Base-by-base conservation (phyloP, 75 land plant species). In the Cryptomeria japonica region DNA sequence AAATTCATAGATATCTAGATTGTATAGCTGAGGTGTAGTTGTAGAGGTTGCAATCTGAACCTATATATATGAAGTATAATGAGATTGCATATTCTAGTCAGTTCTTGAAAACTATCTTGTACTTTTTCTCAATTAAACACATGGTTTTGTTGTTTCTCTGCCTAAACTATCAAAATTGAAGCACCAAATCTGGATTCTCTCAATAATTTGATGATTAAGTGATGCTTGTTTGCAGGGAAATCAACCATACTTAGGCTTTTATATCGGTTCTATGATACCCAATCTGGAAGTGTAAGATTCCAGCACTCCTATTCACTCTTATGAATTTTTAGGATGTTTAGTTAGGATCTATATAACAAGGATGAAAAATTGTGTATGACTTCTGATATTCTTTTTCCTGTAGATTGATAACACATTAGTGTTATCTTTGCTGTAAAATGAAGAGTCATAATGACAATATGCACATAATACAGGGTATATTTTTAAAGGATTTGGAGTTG, bases 241-340 rank as follows among this genome's bases (percentile, higher is more conserved):
- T 95, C 98, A 15, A 95, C 98, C 8, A 91, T 95, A 87, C 89
- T 96, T 36, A 92, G 99, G 91, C 85, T 98, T 90, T 92, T 98
- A 41, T 98, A 93, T 93, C 92, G 99, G 86, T 95, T 98, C 86
- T 98, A 96, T 89, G 99, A 98, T 87, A 28, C 91, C 28, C 84
- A 97, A 80, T 90, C 94, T 86, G 99, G 98, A 93, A 78, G 41
- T 77, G 98, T 96, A 95, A 96, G 95, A 64, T 3, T 14, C 41
- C 13, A 53, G 80, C n/a, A 76, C 85, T 83, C 64, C 47, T 11
- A 14, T 36, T 53, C 9, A 19, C 36, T 85, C 78, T 28, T 84
- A 22, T 7, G 84, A 84, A 15, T 86, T 34, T 37, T 19, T 19
- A 73, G 28, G 87, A 34, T 39, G 19, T 79, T 41, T 56, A 32